Percentiles rank a stretch among this genome's conserved stretches.
These are phyloP conservation scores for Fusarium tjaetaba DNA, from an alignment of 2,329 filamentous ascomycete genomes.

Conservation along the genomic window DNA sequence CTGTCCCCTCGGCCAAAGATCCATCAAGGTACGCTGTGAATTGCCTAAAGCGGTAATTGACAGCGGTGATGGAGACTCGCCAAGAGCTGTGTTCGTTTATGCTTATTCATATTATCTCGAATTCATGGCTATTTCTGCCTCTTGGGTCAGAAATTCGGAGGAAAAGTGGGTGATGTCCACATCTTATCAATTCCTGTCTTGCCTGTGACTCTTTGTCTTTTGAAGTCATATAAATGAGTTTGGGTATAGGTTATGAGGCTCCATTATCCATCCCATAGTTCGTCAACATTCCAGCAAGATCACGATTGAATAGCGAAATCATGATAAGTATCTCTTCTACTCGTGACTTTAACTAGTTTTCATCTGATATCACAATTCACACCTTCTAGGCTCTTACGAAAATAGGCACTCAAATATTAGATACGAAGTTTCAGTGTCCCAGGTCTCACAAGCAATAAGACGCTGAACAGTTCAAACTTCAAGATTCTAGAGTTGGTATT, in stretches of 20 bases:
- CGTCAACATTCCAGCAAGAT: not conserved
- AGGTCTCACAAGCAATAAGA: fast-evolving
- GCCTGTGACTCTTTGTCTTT: too few species aligned
- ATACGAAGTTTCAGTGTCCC: fast-evolving
- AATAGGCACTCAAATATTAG: too few species aligned
- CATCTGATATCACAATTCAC: not conserved
- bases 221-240: not conserved
- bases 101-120: not conserved
- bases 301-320: too few species aligned
- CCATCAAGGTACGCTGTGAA: not conserved
- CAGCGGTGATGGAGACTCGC: not conserved
- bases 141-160: too few species aligned
- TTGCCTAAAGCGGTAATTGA: slow-evolving; percentile 10
- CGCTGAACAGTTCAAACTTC: too few species aligned
- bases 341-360: not conserved
- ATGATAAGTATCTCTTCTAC: not conserved
- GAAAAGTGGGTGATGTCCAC: not conserved
- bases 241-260: not conserved
- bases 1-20: not conserved
- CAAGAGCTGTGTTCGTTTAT: not conserved
- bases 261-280: too few species aligned
- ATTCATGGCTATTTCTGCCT: not conserved
- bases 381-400: not conserved
- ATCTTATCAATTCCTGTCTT: not conserved
- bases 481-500: too few species aligned